phyloP scores from a whole-genome alignment of 148 eudicot genomes.

The Heliosperma pusillum region DNA sequence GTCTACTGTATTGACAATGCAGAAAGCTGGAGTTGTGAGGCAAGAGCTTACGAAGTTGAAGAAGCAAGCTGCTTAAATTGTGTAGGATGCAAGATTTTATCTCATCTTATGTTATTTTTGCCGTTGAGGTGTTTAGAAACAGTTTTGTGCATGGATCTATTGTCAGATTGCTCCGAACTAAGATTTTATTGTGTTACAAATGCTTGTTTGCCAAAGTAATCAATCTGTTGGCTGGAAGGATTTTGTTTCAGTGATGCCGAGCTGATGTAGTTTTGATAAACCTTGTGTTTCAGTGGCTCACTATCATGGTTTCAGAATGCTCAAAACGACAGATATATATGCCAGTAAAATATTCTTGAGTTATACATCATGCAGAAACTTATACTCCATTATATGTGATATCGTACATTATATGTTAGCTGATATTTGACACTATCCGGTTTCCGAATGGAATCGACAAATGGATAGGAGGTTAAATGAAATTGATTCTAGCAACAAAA shows the following conservation, averaged over 20 bases:
- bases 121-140: neutral
- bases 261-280: too few species aligned
- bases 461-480: too few species aligned
- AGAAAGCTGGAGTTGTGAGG: constrained; percentile 62
- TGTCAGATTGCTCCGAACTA: constrained; percentile 1
- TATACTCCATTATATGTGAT: too few species aligned
- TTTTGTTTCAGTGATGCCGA: neutral
- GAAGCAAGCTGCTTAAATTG: constrained; percentile 37
- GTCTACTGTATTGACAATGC: constrained; percentile 20
- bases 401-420: too few species aligned
- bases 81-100: constrained; percentile 26
- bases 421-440: too few species aligned
- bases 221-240: neutral
- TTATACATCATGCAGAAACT: too few species aligned
- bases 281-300: too few species aligned
- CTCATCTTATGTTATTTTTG: neutral
- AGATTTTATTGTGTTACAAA: neutral
- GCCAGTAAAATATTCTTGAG: too few species aligned
- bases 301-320: too few species aligned
- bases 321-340: too few species aligned
- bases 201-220: constrained; percentile 13
- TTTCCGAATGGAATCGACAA: too few species aligned
- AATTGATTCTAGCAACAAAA: too few species aligned
- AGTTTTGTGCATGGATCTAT: constrained; percentile 10
- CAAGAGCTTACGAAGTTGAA: constrained; percentile 68